Evolutionary conservation across 305 asterid species (phyloP).

Genomic region (Solanum hybrid): DNA sequence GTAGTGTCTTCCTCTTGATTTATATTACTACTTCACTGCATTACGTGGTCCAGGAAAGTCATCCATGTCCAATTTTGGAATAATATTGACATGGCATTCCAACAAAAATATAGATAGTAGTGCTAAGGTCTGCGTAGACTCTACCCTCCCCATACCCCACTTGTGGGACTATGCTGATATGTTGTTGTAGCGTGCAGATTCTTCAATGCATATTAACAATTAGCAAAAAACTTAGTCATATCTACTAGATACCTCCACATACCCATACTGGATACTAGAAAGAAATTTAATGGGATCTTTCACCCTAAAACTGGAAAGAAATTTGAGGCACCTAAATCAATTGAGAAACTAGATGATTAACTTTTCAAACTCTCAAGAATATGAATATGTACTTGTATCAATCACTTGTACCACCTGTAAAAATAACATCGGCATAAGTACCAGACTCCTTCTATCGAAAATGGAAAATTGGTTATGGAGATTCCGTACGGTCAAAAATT

Average conservation of each 20-base stretch:
- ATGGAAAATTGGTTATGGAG: neutral
- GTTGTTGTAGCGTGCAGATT: neutral
- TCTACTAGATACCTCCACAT: neutral
- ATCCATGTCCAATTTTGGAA: neutral
- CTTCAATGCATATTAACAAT: neutral
- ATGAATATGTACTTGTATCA: neutral
- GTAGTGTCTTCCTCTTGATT: neutral
- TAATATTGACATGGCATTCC: neutral
- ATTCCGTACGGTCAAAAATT: neutral
- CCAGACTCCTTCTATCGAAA: neutral
- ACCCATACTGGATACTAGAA: neutral
- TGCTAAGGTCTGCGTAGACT: neutral
- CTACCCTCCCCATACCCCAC: neutral
- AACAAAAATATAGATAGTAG: neutral
- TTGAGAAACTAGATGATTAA: neutral
- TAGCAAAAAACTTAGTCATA: neutral
- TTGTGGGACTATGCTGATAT: neutral
- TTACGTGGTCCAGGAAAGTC: neutral
- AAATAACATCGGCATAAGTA: neutral
- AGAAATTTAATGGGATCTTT: neutral
- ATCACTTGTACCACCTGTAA: neutral
- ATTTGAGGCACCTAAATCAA: neutral
- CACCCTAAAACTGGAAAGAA: neutral
- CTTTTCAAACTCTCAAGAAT: neutral
- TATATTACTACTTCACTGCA: neutral